A percentile compares a stretch with the other conserved stretches of the same genome.
Evolutionary conservation across 2,329 filamentous ascomycete species (phyloP).

Genomic region (Sporothrix phasma): DNA sequence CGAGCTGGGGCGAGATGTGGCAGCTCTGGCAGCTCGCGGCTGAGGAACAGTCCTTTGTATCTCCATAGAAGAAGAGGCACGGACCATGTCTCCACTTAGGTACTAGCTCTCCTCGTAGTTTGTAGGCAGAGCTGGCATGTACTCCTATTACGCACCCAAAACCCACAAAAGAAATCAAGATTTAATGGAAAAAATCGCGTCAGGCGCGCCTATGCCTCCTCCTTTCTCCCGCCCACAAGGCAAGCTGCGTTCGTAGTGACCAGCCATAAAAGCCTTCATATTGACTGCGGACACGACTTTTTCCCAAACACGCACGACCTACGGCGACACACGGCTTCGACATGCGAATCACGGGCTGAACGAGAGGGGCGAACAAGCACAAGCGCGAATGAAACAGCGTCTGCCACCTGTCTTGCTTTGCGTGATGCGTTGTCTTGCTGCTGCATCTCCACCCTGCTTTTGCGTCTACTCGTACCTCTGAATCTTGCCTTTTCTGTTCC

Average conservation of each 20-base stretch:
- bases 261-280: conserved; percentile 2
- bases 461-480: background rate
- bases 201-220: background rate
- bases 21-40: too few relatives aligned
- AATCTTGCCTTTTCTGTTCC: background rate
- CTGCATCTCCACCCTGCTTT: conserved; percentile 2
- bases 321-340: conserved; percentile 1
- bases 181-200: background rate
- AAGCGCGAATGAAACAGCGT: conserved; percentile 10
- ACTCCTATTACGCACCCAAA: background rate
- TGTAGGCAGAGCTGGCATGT: background rate
- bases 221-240: conserved; percentile 2
- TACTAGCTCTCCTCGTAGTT: background rate
- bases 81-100: background rate
- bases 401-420: conserved; percentile 8
- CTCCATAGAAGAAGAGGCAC: too few relatives aligned
- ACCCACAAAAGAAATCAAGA: background rate
- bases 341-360: conserved; percentile 7
- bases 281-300: conserved; percentile 2
- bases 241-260: conserved; percentile 9
- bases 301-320: background rate
- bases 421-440: conserved; percentile 13
- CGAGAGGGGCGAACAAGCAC: conserved; percentile 8
- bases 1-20: too few relatives aligned
- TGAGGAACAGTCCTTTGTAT: too few relatives aligned